Percentiles rank a stretch among this genome's conserved stretches.
Evolutionary conservation across 2,329 filamentous ascomycete species (phyloP).

Genomic region (Myriangium duriaei): DNA sequence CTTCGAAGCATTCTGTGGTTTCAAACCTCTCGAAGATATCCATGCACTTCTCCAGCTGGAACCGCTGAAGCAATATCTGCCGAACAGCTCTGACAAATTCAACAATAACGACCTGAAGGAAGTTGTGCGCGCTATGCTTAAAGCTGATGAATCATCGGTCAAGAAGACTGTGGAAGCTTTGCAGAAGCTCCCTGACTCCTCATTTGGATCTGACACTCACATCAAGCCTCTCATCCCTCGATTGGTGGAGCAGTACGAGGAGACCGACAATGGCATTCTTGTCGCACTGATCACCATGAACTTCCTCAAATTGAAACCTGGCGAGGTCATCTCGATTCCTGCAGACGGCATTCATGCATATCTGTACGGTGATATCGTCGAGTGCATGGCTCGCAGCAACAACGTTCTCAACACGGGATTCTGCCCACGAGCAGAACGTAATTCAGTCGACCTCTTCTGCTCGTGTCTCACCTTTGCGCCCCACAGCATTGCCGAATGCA

Average conservation of each 20-base stretch:
- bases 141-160: slow-evolving; percentile 41
- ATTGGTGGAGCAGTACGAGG: slow-evolving; percentile 51
- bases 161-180: slow-evolving; percentile 42
- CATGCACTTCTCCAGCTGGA: slow-evolving; percentile 44
- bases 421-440: slow-evolving; percentile 53
- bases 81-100: slow-evolving; percentile 34
- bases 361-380: slow-evolving; percentile 59
- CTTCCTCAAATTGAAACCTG: slow-evolving; percentile 51
- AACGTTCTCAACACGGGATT: slow-evolving; percentile 67
- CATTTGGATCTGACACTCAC: slow-evolving; percentile 43
- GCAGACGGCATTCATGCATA: slow-evolving; percentile 66
- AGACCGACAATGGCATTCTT: slow-evolving; percentile 52
- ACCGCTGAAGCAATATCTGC: slow-evolving; percentile 42
- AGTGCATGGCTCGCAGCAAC: slow-evolving; percentile 66
- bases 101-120: slow-evolving; percentile 46
- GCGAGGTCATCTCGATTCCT: slow-evolving; percentile 57
- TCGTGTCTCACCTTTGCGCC: slow-evolving; percentile 51
- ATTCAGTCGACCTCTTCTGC: slow-evolving; percentile 52
- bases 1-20: slow-evolving; percentile 67
- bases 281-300: slow-evolving; percentile 66
- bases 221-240: slow-evolving; percentile 53
- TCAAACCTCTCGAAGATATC: slow-evolving; percentile 53
- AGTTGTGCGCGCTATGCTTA: slow-evolving; percentile 44
- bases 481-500: slow-evolving; percentile 44
- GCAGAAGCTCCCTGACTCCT: slow-evolving; percentile 32